Base-by-base conservation (phyloP, 1,284 basidiomycete genomes). In the Rhodotorula sp. region DNA sequence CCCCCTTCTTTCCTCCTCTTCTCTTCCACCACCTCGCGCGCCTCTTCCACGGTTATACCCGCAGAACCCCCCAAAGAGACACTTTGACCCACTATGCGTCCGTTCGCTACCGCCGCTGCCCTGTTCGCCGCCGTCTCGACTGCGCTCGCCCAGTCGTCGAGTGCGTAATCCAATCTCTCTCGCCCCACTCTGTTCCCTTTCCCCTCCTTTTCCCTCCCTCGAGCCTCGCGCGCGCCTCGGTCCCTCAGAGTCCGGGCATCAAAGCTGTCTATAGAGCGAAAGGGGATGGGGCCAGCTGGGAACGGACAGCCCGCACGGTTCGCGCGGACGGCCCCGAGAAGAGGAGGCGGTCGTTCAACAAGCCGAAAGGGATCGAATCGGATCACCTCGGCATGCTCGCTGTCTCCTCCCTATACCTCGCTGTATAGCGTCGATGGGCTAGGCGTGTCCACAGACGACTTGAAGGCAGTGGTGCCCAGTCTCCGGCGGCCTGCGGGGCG, bases 91-190 rank as follows among this genome's bases (percentile, higher is more conserved):
- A 49, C 18, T 20, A 65, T 65, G 64, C 64, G 64, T 31, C 3
- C 52, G n/a, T 58, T 58, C 54, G 26, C 56, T 47, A 39, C 60
- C 31, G 31, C 62, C 51, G 54, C 66, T 43, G 66, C 60, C 29
- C 1, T 47, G 47, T 12, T 58, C 54, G 66, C 66, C 31, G 26
- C 61, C n/a, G 54, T 29, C 20, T 56, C 47, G 60, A 21, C 47
- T 7, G 60, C 54, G 31, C 31, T 62, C 34, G 66, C 66, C n/a
- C 66, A 67, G 66, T 16, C 31, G 15, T 34, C 51, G 51, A 52
- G 51, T 52, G 51, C 65, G 5, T 52, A 39, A 3, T 23, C 59
- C 26, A 49, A 10, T 39, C 51, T 29, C 31, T 43, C 59, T 15
- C 39, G 51, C 43, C 31, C 46, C 59, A 26, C 59, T 20, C n/a